phyloP scores from a whole-genome alignment of 495 filamentous ascomycete species.

The Penicillium ucsense region DNA sequence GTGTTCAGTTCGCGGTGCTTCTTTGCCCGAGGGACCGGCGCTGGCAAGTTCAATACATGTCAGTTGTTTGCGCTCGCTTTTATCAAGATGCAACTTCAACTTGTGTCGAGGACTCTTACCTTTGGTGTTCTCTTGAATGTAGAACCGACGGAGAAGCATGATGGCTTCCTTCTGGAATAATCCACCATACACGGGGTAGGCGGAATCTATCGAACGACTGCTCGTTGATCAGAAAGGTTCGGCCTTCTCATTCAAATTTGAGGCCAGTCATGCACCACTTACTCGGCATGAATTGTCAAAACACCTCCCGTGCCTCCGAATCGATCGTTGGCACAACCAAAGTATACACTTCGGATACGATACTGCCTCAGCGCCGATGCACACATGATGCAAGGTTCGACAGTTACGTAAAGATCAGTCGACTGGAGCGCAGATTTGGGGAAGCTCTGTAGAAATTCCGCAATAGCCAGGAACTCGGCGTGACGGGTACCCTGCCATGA shows the following conservation, averaged over 20 bases:
- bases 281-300: slow-evolving; percentile 74
- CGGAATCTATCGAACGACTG: slow-evolving; percentile 52
- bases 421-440: slow-evolving; percentile 52
- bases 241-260: neutral
- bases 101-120: slow-evolving; percentile 36
- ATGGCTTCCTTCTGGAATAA: slow-evolving; percentile 83
- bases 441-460: slow-evolving; percentile 45
- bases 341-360: slow-evolving; percentile 74
- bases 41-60: slow-evolving; percentile 19
- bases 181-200: slow-evolving; percentile 71
- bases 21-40: slow-evolving; percentile 52
- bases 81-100: neutral
- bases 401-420: slow-evolving; percentile 86
- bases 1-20: slow-evolving; percentile 43
- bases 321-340: slow-evolving; percentile 89
- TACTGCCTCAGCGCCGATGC: slow-evolving; percentile 84
- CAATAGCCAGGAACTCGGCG: slow-evolving; percentile 84
- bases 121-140: slow-evolving; percentile 91
- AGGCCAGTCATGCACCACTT: slow-evolving; percentile 2
- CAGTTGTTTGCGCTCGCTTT: neutral
- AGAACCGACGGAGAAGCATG: slow-evolving; percentile 82
- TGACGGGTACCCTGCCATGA: slow-evolving; percentile 69
- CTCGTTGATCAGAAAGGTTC: slow-evolving; percentile 4
- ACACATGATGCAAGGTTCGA: slow-evolving; percentile 98
- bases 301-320: slow-evolving; percentile 95